phyloP scores from a whole-genome alignment of 1,284 basidiomycete genomes.

The Malassezia caprae region DNA sequence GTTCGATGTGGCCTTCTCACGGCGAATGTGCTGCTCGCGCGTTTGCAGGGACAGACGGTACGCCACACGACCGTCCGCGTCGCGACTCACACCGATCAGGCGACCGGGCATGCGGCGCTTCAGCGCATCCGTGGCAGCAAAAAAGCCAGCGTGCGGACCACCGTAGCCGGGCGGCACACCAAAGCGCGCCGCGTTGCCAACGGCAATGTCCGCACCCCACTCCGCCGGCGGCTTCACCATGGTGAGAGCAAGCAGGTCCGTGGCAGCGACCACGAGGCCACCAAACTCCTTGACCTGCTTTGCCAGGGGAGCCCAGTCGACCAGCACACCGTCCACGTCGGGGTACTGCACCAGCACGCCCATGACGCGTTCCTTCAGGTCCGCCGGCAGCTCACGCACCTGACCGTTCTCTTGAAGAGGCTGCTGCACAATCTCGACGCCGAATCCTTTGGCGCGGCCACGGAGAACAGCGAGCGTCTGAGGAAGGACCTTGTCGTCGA shows the following conservation, averaged over 20 bases:
- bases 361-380: constrained; percentile 60
- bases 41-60: constrained; percentile 81
- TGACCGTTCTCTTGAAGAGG: constrained; percentile 32
- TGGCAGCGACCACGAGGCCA: constrained; percentile 73
- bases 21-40: constrained; percentile 48
- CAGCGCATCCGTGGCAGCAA: constrained; percentile 79
- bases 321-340: constrained; percentile 74
- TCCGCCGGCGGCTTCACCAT: constrained; percentile 91
- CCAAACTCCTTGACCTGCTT: constrained; percentile 64
- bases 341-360: constrained; percentile 71
- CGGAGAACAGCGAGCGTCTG: constrained; percentile 45
- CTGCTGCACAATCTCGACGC: constrained; percentile 35
- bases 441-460: constrained; percentile 44
- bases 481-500: constrained; percentile 41
- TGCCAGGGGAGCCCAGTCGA: constrained; percentile 64
- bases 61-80: constrained; percentile 70
- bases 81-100: constrained; percentile 79
- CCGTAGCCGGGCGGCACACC: constrained; percentile 55
- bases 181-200: constrained; percentile 89
- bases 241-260: constrained; percentile 83
- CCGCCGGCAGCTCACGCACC: constrained; percentile 27
- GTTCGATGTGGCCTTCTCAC: constrained; percentile 48
- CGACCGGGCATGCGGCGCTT: constrained; percentile 97
- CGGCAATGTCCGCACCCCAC: constrained; percentile 93
- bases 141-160: constrained; percentile 68